Evolutionary conservation across 1,139 yeast genomes (phyloP).

Genomic region (Candida gigantensis): DNA sequence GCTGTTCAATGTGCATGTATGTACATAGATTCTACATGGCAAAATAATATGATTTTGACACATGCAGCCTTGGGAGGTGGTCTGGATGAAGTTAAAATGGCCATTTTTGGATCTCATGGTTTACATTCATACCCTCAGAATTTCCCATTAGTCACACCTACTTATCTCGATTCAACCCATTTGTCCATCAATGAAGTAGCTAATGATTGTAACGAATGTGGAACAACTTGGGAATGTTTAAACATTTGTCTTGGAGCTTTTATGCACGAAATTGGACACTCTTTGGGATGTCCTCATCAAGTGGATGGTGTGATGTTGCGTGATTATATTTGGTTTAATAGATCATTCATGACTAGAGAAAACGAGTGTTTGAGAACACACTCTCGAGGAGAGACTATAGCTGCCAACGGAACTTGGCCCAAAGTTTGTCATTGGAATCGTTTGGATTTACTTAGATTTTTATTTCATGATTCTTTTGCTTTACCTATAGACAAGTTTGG

Average conservation of each 20-base stretch:
- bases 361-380: conserved; percentile 49
- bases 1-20: conserved; percentile 83
- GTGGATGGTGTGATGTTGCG: conserved; percentile 87
- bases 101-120: conserved; percentile 94
- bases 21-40: conserved; percentile 85
- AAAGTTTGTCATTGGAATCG: conserved; percentile 78
- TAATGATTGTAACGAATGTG: conserved; percentile 82
- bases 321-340: conserved; percentile 77
- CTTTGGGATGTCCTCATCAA: conserved; percentile 90
- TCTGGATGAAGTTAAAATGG: conserved; percentile 64
- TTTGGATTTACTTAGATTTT: conserved; percentile 72
- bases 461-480: conserved; percentile 78
- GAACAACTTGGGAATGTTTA: conserved; percentile 87
- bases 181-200: conserved; percentile 73
- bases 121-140: conserved; percentile 85
- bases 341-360: conserved; percentile 81
- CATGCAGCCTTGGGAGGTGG: conserved; percentile 98
- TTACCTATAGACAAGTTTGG: conserved; percentile 61
- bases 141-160: conserved; percentile 66
- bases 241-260: conserved; percentile 90
- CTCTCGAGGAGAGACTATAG: conserved; percentile 44
- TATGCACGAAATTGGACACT: conserved; percentile 93
- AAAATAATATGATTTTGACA: conserved; percentile 65
- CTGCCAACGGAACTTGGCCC: conserved; percentile 57
- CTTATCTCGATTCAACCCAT: conserved; percentile 70